phyloP scores from a whole-genome alignment of 208 protist genomes.

The Crithidia brevicula region DNA sequence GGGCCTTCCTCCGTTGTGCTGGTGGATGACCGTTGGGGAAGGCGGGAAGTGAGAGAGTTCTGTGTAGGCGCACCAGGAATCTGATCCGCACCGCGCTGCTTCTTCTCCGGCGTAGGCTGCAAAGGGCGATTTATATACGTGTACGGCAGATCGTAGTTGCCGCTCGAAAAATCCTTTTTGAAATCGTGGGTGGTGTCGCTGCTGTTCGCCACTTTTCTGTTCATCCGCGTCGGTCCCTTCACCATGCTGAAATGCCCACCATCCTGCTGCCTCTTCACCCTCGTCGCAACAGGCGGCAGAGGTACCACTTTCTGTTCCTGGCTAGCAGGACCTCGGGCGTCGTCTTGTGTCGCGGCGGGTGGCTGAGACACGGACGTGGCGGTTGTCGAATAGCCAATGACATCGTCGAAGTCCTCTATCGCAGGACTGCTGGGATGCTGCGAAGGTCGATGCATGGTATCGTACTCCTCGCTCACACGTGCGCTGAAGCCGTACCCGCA shows the following conservation, averaged over 20 bases:
- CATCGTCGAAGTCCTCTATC: neutral
- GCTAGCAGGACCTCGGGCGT: neutral
- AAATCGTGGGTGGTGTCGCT: neutral
- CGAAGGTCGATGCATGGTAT: neutral
- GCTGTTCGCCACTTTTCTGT: neutral
- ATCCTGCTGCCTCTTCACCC: neutral
- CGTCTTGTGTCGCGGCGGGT: too few species aligned
- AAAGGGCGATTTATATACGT: slow-evolving; percentile 1
- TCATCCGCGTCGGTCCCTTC: neutral
- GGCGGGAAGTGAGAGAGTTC: neutral
- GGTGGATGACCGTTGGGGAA: neutral
- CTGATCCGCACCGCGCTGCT: neutral
- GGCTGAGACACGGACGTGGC: neutral
- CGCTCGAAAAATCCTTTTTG: neutral
- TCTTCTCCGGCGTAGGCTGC: neutral
- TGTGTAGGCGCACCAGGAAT: too few species aligned
- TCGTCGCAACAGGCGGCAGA: neutral
- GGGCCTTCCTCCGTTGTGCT: neutral
- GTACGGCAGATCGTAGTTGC: slow-evolving; percentile 2
- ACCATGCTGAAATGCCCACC: neutral
- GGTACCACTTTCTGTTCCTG: neutral
- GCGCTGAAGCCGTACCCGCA: neutral
- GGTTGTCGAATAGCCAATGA: neutral
- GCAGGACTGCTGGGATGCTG: neutral
- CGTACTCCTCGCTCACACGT: neutral